Base-by-base conservation (phyloP, 495 filamentous ascomycete genomes). In the Neurospora intermedia region DNA sequence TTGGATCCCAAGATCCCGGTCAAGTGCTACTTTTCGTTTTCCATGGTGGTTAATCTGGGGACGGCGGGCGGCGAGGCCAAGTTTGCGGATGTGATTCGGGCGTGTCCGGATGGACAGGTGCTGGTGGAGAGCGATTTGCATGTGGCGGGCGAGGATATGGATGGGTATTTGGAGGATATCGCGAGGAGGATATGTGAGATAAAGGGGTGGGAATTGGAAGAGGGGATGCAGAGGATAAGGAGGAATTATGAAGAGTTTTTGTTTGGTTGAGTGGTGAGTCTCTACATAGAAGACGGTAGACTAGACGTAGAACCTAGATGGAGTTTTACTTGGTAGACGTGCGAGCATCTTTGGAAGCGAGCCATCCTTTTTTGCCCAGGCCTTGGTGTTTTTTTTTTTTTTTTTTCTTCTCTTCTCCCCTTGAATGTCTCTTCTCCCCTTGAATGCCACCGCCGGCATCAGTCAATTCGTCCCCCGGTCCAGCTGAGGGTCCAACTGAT, bases 121-220 rank as follows among this genome's bases (percentile, higher is more conserved):
- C 85, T 99, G 20, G 85, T 94, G 6, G 96, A 99, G 81, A 98
- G 94, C 80, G 96, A 99, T 81, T 78, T 97, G 59, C 95, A 98
- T 78, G 88, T 83, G 18, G 96, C 96, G 6, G 96, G 96, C 6
- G 86, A 88, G 9, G 81, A 87, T 73, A 97, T 98, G 92, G 96
- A 98, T 81, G 79, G 83, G 3, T 78, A 88, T 54, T 81, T 99
- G 18, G 93, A 96, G 80, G 86, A 93, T 27, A 89, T 93, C 62
- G 87, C 89, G 62, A 82, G 91, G 71, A 87, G 85, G 75, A 85
- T 98, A 1, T 97, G 94, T 78, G 77, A 86, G 54, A 81, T 96
- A 41, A 95, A 93, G 70, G 91, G 88, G 16, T 97, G 96, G 94
- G 80, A 80, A 9, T 82, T 97, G 74, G 83, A 89, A 38, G 85